These are phyloP conservation scores for Cladophialophora bantiana DNA, from an alignment of 2,329 filamentous ascomycete genomes.

Conservation along the genomic window DNA sequence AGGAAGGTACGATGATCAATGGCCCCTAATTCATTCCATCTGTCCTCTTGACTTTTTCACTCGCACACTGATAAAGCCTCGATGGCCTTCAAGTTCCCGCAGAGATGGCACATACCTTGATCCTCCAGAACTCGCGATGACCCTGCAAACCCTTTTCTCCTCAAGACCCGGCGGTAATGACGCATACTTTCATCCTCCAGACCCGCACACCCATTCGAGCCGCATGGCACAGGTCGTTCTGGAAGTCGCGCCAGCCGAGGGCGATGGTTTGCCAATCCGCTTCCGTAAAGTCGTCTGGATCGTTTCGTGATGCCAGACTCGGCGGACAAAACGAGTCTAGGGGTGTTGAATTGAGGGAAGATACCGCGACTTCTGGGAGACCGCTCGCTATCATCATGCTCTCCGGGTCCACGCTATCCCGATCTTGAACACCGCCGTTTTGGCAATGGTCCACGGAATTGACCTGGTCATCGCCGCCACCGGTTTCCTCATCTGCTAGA, in stretches of 20 bases:
- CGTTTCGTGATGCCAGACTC: neutral
- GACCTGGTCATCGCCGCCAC: neutral
- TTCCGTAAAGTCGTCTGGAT: conserved; percentile 8
- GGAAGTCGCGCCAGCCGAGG: conserved; percentile 32
- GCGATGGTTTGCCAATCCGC: conserved; percentile 23
- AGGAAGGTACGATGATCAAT: too few species aligned
- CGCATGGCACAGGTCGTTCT: conserved; percentile 30
- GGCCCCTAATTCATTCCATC: too few species aligned
- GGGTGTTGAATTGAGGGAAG: neutral
- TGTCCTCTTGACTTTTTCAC: too few species aligned
- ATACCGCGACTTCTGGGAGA: neutral
- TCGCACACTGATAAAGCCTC: too few species aligned
- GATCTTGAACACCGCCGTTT: neutral
- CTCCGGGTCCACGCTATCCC: neutral
- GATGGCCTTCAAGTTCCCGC: too few species aligned
- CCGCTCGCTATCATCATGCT: neutral
- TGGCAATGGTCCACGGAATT: neutral
- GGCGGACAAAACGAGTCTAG: neutral
- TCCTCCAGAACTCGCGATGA: too few species aligned
- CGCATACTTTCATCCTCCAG: conserved; percentile 36
- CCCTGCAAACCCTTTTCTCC: too few species aligned
- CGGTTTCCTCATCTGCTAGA: neutral
- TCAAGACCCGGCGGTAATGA: conserved; percentile 7
- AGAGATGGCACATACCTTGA: too few species aligned
- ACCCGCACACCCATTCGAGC: conserved; percentile 30